phyloP scores from a whole-genome alignment of 768 basidiomycete species.

The Tricholoma hemisulphureum region DNA sequence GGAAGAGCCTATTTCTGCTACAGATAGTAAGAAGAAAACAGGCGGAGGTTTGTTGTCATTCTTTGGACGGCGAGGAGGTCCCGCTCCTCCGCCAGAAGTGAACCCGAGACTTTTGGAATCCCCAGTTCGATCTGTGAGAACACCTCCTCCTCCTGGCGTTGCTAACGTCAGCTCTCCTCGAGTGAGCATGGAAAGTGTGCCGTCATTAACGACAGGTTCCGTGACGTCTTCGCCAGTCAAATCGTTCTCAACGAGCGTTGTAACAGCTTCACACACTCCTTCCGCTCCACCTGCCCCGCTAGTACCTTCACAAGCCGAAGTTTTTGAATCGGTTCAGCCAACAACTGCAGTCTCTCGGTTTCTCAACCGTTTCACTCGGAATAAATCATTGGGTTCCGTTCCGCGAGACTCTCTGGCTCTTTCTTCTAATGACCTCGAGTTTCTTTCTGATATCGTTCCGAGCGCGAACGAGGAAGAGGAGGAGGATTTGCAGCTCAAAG shows the following conservation, averaged over 20 bases:
- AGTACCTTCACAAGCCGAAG: conserved; percentile 13
- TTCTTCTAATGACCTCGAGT: conserved; percentile 79
- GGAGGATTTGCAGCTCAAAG: conserved; percentile 32
- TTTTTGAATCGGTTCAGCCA: conserved; percentile 28
- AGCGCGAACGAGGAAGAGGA: conserved; percentile 45
- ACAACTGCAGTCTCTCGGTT: conserved; percentile 83
- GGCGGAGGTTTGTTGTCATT: conserved; percentile 68
- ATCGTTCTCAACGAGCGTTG: conserved; percentile 5
- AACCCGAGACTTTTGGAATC: conserved; percentile 14
- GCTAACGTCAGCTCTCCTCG: conserved; percentile 19
- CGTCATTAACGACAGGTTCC: conserved; percentile 1
- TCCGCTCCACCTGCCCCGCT: conserved; percentile 8
- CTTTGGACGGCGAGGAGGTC: conserved; percentile 47
- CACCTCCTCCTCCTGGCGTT: conserved; percentile 15
- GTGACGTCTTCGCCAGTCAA: conserved; percentile 8
- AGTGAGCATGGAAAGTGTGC: conserved; percentile 23
- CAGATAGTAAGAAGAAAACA: conserved; percentile 51
- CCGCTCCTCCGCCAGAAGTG: conserved; percentile 7
- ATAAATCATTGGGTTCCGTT: conserved; percentile 33
- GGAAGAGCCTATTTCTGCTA: conserved; percentile 31
- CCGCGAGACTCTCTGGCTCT: conserved; percentile 62
- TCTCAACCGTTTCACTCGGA: conserved; percentile 69
- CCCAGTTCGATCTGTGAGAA: conserved; percentile 8
- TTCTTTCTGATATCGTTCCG: conserved; percentile 69
- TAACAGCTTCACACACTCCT: conserved; percentile 2